Evolutionary conservation across 2,329 filamentous ascomycete species (phyloP).

Genomic region (Aspergillus ochraceoroseus): DNA sequence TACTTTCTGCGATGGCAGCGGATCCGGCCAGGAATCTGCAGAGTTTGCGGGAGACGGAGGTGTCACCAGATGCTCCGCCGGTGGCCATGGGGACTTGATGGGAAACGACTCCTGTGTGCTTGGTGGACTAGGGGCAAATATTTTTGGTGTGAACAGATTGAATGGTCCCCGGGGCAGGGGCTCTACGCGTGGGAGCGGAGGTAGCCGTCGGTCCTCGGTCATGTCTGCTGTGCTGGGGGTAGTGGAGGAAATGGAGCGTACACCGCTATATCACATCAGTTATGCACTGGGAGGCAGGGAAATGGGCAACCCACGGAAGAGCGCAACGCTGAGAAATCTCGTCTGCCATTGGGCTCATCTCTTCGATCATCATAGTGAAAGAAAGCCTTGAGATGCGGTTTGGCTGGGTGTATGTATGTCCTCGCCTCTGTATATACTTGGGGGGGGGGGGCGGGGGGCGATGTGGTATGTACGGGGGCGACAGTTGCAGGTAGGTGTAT

Average conservation of each 20-base stretch:
- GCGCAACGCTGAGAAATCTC: constrained; percentile 32
- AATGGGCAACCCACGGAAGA: constrained; percentile 32
- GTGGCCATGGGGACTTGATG: constrained; percentile 32
- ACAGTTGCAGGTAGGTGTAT: constrained; percentile 12
- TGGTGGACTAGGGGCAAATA: constrained; percentile 32
- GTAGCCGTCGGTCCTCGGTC: constrained; percentile 35
- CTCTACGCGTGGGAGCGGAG: constrained; percentile 37
- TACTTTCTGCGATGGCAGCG: constrained; percentile 29
- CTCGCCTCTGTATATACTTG: constrained; percentile 1
- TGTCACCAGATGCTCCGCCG: constrained; percentile 28
- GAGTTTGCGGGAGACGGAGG: constrained; percentile 40
- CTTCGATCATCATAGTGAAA: constrained; percentile 28
- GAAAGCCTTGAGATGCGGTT: background rate
- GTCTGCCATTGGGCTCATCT: constrained; percentile 29
- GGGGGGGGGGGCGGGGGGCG: constrained; percentile 7
- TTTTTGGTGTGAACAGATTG: constrained; percentile 32
- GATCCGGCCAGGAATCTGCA: constrained; percentile 37
- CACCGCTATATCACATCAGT: constrained; percentile 19
- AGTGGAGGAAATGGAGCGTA: constrained; percentile 24
- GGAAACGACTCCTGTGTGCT: constrained; percentile 34
- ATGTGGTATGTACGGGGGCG: constrained; percentile 11
- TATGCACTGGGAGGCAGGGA: constrained; percentile 1
- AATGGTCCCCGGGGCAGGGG: constrained; percentile 39
- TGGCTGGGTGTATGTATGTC: constrained; percentile 3
- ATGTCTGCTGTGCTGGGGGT: constrained; percentile 25